Evolutionary conservation across 208 protist species (phyloP).

Genomic region (Leishmania major): DNA sequence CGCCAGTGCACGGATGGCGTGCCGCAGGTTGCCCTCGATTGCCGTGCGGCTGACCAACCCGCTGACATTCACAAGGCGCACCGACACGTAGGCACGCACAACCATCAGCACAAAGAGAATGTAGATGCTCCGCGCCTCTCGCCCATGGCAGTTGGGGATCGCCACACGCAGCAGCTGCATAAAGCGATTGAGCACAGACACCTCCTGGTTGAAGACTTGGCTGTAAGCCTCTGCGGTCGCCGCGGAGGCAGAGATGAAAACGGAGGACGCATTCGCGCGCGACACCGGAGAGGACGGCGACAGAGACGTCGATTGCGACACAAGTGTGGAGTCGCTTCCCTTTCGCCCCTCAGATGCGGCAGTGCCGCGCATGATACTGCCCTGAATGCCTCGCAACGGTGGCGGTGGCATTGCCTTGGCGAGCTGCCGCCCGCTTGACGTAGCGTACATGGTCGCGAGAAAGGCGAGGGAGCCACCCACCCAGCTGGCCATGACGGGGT

Average conservation of each 20-base stretch:
- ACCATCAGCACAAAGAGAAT: conserved; percentile 48
- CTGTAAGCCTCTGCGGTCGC: not conserved
- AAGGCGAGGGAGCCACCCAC: conserved; percentile 36
- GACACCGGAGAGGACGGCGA: conserved; percentile 10
- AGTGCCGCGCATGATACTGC: conserved; percentile 6
- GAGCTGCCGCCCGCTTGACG: conserved; percentile 30
- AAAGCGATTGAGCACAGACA: conserved; percentile 18
- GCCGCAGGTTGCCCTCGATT: conserved; percentile 39
- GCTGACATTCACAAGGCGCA: conserved; percentile 41
- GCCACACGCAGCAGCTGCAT: conserved; percentile 55
- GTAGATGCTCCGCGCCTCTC: conserved; percentile 41
- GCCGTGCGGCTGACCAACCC: conserved; percentile 32
- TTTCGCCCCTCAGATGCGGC: not conserved
- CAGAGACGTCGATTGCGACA: not conserved
- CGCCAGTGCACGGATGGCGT: conserved; percentile 30
- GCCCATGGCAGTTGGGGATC: conserved; percentile 37
- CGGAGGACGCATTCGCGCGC: conserved; percentile 1
- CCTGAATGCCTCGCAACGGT: conserved; percentile 10
- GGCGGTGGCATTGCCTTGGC: conserved; percentile 25
- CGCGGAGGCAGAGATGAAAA: not conserved
- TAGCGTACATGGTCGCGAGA: conserved; percentile 27
- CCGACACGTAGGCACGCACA: conserved; percentile 42
- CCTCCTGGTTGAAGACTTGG: not conserved
- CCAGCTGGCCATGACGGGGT: conserved; percentile 38
- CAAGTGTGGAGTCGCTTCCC: not conserved